Evolutionary conservation across 176 grass and related monocot genomes (phyloP).

Genomic region (Oryza longistaminata): DNA sequence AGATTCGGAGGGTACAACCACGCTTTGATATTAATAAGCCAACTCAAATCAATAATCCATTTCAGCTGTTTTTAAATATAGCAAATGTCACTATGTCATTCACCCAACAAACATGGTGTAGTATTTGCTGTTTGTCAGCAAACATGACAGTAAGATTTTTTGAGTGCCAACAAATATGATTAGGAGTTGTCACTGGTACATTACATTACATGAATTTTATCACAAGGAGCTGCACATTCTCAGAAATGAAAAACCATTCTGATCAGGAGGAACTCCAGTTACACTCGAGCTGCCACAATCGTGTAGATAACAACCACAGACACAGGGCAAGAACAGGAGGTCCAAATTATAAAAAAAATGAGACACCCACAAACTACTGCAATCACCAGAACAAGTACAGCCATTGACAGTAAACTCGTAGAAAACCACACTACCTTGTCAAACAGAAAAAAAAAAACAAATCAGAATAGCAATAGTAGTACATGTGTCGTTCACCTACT

Average conservation of each 20-base stretch:
- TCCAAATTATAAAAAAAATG: slow-evolving; percentile 25
- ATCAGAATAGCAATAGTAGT: slow-evolving; percentile 51
- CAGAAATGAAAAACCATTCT: slow-evolving; percentile 37
- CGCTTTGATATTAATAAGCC: slow-evolving; percentile 11
- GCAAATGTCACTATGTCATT: background rate
- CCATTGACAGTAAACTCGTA: slow-evolving; percentile 43
- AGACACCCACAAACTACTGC: slow-evolving; percentile 54
- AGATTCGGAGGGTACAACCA: slow-evolving; percentile 46
- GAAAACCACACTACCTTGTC: slow-evolving; percentile 56
- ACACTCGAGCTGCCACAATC: slow-evolving; percentile 43
- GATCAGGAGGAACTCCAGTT: slow-evolving; percentile 48
- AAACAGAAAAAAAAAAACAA: slow-evolving; percentile 48
- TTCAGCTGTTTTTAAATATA: background rate
- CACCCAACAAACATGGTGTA: background rate
- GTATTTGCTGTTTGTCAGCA: background rate
- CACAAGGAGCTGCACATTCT: slow-evolving; percentile 30
- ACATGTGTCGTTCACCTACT: slow-evolving; percentile 49
- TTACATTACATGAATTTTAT: slow-evolving; percentile 31
- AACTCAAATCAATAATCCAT: slow-evolving; percentile 21
- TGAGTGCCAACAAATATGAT: slow-evolving; percentile 8
- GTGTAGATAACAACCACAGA: slow-evolving; percentile 45
- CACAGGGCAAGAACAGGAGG: slow-evolving; percentile 42
- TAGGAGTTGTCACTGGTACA: slow-evolving; percentile 15
- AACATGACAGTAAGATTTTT: slow-evolving; percentile 8
- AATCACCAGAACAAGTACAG: slow-evolving; percentile 50